Conservation (phyloP, 2,329 filamentous ascomycete species). For the Alternaria brassicae region DNA sequence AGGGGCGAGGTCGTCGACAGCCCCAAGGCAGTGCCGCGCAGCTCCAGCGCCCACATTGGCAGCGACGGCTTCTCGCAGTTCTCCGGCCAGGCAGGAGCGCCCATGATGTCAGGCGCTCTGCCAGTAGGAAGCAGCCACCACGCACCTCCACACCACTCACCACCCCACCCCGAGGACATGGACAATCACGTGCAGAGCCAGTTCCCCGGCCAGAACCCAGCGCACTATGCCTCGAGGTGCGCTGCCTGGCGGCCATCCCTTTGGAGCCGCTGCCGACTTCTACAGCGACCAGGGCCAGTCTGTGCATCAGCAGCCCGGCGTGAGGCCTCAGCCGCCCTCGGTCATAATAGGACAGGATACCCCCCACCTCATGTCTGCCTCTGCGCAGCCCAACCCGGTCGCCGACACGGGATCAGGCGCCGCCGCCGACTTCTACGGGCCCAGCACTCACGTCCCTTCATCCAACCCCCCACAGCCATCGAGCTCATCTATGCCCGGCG, state of each 20-base stretch:
- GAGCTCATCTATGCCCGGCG: constrained; percentile 44
- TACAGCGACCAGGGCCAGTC: constrained; percentile 69
- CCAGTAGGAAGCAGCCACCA: constrained; percentile 34
- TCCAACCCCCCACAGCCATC: constrained; percentile 48
- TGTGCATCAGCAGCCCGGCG: constrained; percentile 66
- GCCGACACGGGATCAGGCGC: constrained; percentile 66
- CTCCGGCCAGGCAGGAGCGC: constrained; percentile 43
- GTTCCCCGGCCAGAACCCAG: constrained; percentile 65
- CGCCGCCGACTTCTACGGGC: constrained; percentile 65
- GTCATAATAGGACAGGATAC: constrained; percentile 62
- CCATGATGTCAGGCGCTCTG: constrained; percentile 46
- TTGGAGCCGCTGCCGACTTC: constrained; percentile 66
- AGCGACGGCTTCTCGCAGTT: constrained; percentile 46
- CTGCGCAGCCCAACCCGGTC: constrained; percentile 59
- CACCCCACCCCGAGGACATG: constrained; percentile 32
- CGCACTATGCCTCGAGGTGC: constrained; percentile 57
- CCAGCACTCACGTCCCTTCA: constrained; percentile 27
- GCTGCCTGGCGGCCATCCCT: constrained; percentile 50
- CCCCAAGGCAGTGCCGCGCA: constrained; percentile 30
- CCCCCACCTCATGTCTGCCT: constrained; percentile 63
- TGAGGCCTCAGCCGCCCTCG: constrained; percentile 60
- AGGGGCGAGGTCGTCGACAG: constrained; percentile 43
- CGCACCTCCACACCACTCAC: no score
- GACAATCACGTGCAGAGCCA: constrained; percentile 62
- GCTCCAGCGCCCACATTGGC: constrained; percentile 41